Conservation (phyloP, 179 eudicot species). For the Patellifolia procumbens region DNA sequence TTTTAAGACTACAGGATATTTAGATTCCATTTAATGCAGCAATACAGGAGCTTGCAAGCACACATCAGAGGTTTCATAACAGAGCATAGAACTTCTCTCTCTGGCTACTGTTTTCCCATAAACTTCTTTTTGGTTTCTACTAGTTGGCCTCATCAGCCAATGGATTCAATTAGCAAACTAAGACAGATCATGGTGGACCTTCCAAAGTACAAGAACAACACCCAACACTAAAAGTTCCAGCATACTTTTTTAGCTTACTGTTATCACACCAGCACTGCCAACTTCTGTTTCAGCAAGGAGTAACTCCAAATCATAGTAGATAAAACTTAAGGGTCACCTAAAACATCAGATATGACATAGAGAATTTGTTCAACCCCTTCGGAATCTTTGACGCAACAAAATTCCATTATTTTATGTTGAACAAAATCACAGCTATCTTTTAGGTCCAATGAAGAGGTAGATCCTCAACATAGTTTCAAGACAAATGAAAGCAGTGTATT, state of each 20-base stretch:
- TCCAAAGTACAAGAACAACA: neutral
- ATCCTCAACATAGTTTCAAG: neutral
- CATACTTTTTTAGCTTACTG: neutral
- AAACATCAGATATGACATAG: neutral
- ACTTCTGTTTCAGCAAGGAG: neutral
- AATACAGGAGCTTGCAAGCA: neutral
- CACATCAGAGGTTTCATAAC: neutral
- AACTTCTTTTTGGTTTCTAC: neutral
- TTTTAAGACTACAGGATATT: neutral
- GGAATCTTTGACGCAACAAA: neutral
- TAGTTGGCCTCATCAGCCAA: neutral
- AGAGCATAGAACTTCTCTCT: neutral
- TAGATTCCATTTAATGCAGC: neutral
- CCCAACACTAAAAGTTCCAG: neutral
- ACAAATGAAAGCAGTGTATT: neutral
- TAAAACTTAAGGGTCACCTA: neutral
- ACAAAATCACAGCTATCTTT: neutral
- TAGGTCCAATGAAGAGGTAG: constrained; percentile 11
- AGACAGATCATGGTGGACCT: neutral
- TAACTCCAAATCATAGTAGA: neutral
- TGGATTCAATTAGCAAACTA: neutral
- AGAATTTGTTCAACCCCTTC: neutral
- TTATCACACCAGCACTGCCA: neutral
- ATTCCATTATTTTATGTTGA: neutral
- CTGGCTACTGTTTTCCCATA: neutral